Evolutionary conservation across 495 filamentous ascomycete species (phyloP), one percentile per base, ranked within the genome.

Genomic region (Neohortaea acidophila): DNA sequence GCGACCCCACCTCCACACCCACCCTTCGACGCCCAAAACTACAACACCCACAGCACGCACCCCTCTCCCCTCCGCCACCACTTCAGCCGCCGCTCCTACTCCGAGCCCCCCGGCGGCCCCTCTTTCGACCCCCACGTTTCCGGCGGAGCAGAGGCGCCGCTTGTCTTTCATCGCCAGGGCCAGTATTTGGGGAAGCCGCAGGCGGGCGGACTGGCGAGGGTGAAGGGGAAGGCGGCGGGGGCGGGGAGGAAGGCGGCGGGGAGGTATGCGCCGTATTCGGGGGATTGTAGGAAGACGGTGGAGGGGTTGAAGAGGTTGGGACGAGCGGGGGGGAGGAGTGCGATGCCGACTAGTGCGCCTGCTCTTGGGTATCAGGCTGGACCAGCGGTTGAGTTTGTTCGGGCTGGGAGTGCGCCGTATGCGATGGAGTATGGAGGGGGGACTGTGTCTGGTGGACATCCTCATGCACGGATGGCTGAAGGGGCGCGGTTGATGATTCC

Each of bases 11-110:
- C 18, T 24, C 23, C 24, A 13, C 36, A 26, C 13, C 10, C 21
- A 30, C 11, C 23, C 12, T 12, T 20, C 9, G 4, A 5, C 19
- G 10, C 21, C 12, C 32, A n/a, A n/a, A n/a, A n/a, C 32, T 4
- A 6, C 32, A 4, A 3, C 32, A 19, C 12, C 14, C 19, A 6
- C 14, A 10, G 12, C 32, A n/a, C 15, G 14, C 25, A 33, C 19
- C 29, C 14, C 7, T 13, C 36, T 14, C 36, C 6, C 18, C 22
- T 31, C 36, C 35, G 32, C 27, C 30, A 39, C 21, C 5, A 24
- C 12, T 21, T 28, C 36, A 31, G 34, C 21, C 36, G 25, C 3
- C 47, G 47, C 25, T 50, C 47, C 14, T 21, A 41, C 25, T 50
- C 43, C 33, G 41, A 50, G 20, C 47, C 47, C 19, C 45, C 41